Base-by-base conservation (phyloP, 352 stramenopile genomes). In the Globisporangium ultimum region DNA sequence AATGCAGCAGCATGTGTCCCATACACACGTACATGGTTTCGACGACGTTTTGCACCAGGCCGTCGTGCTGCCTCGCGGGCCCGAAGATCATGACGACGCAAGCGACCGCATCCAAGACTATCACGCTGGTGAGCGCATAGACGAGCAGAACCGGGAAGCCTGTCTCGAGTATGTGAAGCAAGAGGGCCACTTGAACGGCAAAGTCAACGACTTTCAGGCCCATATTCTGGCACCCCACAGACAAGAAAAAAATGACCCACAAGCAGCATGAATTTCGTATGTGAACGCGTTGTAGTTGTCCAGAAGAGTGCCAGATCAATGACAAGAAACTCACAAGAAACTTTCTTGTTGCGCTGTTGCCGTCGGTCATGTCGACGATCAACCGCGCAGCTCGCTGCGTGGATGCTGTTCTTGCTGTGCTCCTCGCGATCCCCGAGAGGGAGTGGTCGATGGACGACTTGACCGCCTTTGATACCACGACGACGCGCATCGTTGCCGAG, bases 11-110 rank as follows among this genome's bases (percentile, higher is more conserved):
- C 22, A 28, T 15, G 32, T n/a, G 32, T 22, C 8, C 24, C 22
- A 65, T 63, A 20, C 36, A 17, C n/a, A 64, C 58, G 14, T 67
- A 78, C 72, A 61, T 52, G 9, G 70, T 67, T 43, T 83, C 73
- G 6, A 76, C 24, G 1, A 75, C 24, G 8, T 52, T 53, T 15
- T 77, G 60, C 0, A 40, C 36, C 0, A 68, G 17, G 14, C 59
- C 55, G 12, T 50, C 6, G 4, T 63, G 57, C 36, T 63, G 24
- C 3, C 64, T 51, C 13, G 21, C 57, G 28, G 28, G 9, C 8
- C 28, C 28, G 20, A 55, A 49, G 45, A 70, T 62, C 20, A 69
- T 56, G 20, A 18, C 20, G 22, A 53, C 53, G 13, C 66, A 60
- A 8, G 58, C 54, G 5, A 65, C 14, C 4, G 64, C 50, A 59